Evolutionary conservation across 352 stramenopile genomes (phyloP).

Genomic region (Saprolegnia diclina): DNA sequence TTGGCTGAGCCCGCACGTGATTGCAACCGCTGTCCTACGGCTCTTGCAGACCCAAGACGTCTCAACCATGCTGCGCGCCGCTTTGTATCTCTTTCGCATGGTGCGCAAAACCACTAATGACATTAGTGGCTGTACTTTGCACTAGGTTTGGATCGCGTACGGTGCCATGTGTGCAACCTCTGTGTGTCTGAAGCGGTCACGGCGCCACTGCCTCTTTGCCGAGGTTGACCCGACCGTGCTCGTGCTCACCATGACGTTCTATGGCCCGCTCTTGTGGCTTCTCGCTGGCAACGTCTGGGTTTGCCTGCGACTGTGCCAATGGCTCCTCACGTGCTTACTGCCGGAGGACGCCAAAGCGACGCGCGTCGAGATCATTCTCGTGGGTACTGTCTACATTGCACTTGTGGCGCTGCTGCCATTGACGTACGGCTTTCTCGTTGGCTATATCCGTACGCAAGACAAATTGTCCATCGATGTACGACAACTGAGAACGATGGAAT

Average conservation of each 20-base stretch:
- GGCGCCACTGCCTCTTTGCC: neutral
- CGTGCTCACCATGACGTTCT: neutral
- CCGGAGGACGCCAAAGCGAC: neutral
- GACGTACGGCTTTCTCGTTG: neutral
- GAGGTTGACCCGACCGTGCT: neutral
- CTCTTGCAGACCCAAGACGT: neutral
- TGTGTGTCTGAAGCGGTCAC: neutral
- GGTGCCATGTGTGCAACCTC: neutral
- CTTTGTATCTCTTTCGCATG: slow-evolving; percentile 9
- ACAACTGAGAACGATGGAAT: neutral
- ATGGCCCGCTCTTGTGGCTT: neutral
- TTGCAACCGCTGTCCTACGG: neutral
- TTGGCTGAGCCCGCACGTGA: neutral
- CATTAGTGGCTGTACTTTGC: neutral
- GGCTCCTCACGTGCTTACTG: neutral
- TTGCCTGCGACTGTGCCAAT: slow-evolving; percentile 8
- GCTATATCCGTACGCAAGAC: neutral
- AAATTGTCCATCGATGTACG: neutral
- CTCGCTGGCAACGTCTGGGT: neutral
- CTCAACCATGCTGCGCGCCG: neutral
- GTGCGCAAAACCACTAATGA: too few relatives aligned
- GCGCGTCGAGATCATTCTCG: neutral
- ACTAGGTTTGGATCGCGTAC: slow-evolving; percentile 10
- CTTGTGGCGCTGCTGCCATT: neutral
- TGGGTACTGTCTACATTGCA: neutral